Evolutionary conservation across 805 yeast species (phyloP).

Genomic region (Yamadazyma endophytica): DNA sequence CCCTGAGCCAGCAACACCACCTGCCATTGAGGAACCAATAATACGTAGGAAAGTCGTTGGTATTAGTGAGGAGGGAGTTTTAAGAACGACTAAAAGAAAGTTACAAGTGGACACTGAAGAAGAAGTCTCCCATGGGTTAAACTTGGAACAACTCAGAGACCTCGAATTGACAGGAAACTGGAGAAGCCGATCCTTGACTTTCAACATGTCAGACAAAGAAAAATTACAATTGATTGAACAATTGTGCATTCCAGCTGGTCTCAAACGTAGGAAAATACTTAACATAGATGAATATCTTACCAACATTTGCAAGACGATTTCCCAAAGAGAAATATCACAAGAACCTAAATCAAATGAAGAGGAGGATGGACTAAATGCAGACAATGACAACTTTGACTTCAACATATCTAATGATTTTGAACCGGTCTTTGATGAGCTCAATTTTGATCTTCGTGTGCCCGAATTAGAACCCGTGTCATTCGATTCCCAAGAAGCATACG

Average conservation of each 20-base stretch:
- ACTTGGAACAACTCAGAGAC: slow-evolving; percentile 27
- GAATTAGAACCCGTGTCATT: slow-evolving; percentile 5
- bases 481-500: slow-evolving; percentile 4
- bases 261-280: slow-evolving; percentile 24
- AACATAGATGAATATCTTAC: slow-evolving; percentile 9
- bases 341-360: slow-evolving; percentile 17
- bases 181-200: slow-evolving; percentile 17
- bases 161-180: slow-evolving; percentile 15
- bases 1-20: slow-evolving; percentile 23
- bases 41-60: slow-evolving; percentile 22
- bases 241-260: slow-evolving; percentile 23
- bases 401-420: slow-evolving; percentile 21
- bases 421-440: too few species aligned
- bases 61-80: slow-evolving; percentile 36
- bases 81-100: slow-evolving; percentile 45
- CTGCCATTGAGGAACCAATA: slow-evolving; percentile 1
- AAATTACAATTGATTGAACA: slow-evolving; percentile 32
- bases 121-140: slow-evolving; percentile 43
- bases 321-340: slow-evolving; percentile 15
- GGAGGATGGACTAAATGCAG: slow-evolving; percentile 1
- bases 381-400: slow-evolving; percentile 12
- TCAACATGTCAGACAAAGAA: slow-evolving; percentile 25
- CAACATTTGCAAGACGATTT: slow-evolving; percentile 6
- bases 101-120: slow-evolving; percentile 42
- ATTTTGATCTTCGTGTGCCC: slow-evolving; percentile 10